Evolutionary conservation across 352 stramenopile species (phyloP).

Genomic region (Phytophthora tentaculata): DNA sequence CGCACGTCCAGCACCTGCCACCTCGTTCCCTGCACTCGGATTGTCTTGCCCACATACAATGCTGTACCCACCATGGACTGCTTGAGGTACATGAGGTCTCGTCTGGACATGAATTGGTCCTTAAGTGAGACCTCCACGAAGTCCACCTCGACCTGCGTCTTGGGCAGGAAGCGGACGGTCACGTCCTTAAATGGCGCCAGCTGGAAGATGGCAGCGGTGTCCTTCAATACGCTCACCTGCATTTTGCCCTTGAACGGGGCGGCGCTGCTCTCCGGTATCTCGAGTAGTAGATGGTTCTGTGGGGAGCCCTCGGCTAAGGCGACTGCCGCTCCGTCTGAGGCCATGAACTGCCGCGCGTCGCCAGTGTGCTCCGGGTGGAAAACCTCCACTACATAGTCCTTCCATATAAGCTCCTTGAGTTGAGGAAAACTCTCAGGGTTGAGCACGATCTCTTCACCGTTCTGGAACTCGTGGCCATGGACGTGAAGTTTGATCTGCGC

Average conservation of each 20-base stretch:
- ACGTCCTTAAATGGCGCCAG: conserved; percentile 82
- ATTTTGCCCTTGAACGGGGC: conserved; percentile 78
- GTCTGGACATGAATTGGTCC: conserved; percentile 93
- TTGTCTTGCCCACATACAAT: conserved; percentile 81
- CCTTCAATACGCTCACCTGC: conserved; percentile 84
- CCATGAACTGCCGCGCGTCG: conserved; percentile 23
- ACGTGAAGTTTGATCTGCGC: conserved; percentile 84
- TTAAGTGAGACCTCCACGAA: conserved; percentile 93
- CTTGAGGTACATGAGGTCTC: conserved; percentile 90
- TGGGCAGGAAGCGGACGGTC: conserved; percentile 82
- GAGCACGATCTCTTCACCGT: conserved; percentile 79
- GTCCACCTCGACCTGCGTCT: conserved; percentile 78
- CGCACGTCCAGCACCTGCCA: conserved; percentile 93
- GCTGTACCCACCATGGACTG: conserved; percentile 71
- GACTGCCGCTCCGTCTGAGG: conserved; percentile 32
- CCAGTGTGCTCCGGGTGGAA: conserved; percentile 56
- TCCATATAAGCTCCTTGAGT: conserved; percentile 65
- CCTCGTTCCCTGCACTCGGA: conserved; percentile 73
- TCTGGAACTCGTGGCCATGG: conserved; percentile 84
- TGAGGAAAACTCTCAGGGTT: conserved; percentile 85
- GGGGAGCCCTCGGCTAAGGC: conserved; percentile 42
- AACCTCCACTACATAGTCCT: conserved; percentile 85
- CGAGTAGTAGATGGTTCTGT: conserved; percentile 76
- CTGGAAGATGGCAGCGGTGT: conserved; percentile 77
- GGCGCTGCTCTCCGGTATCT: conserved; percentile 72